phyloP scores from a whole-genome alignment of 768 basidiomycete species.

The Russula vinacea region DNA sequence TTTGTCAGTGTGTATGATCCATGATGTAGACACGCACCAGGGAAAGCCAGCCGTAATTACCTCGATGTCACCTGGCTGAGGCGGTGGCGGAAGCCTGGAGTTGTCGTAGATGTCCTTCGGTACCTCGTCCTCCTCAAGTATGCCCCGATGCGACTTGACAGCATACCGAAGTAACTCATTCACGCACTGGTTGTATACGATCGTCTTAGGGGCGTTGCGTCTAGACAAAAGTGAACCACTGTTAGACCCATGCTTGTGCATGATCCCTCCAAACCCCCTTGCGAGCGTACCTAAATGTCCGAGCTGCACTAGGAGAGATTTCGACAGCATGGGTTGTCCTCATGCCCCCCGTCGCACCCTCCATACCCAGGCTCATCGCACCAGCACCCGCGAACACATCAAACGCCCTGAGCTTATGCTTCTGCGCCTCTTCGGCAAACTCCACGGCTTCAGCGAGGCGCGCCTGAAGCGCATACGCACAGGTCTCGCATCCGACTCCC shows the following conservation, averaged over 20 bases:
- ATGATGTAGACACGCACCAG: slow-evolving; percentile 45
- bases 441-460: slow-evolving; percentile 30
- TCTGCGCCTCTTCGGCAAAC: slow-evolving; percentile 34
- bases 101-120: slow-evolving; percentile 44
- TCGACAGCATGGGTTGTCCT: slow-evolving; percentile 66
- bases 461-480: slow-evolving; percentile 37
- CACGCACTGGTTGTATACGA: slow-evolving; percentile 68
- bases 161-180: slow-evolving; percentile 60
- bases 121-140: slow-evolving; percentile 33
- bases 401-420: slow-evolving; percentile 36
- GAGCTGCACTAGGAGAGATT: slow-evolving; percentile 70
- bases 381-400: slow-evolving; percentile 51
- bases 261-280: background rate
- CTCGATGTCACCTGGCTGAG: slow-evolving; percentile 54
- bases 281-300: slow-evolving; percentile 53
- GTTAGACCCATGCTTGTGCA: background rate
- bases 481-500: slow-evolving; percentile 48
- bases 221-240: slow-evolving; percentile 35
- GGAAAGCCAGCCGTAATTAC: slow-evolving; percentile 71
- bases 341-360: slow-evolving; percentile 48
- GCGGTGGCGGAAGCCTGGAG: slow-evolving; percentile 44
- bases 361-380: slow-evolving; percentile 60
- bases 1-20: background rate
- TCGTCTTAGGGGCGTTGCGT: slow-evolving; percentile 49
- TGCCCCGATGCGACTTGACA: slow-evolving; percentile 48